phyloP scores from a whole-genome alignment of 192 early-diverging fungal genomes.

The Coemansia sp. region DNA sequence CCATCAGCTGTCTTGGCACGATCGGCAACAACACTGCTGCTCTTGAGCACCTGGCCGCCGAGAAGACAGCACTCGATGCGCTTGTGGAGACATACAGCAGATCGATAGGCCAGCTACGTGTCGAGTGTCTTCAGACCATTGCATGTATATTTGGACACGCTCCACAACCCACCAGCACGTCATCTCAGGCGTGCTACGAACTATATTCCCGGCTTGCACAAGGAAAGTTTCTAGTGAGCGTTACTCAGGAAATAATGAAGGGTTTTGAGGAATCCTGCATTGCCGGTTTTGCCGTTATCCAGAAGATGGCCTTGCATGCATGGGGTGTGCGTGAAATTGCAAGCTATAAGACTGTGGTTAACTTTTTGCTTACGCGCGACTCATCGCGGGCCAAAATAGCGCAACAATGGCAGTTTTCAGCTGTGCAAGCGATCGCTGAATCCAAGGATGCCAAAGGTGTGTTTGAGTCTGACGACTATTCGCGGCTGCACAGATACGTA shows the following conservation, averaged over 20 bases:
- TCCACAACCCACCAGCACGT: constrained; percentile 13
- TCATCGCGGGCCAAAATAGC: constrained; percentile 35
- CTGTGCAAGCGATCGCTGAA: constrained; percentile 33
- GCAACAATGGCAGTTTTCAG: constrained; percentile 51
- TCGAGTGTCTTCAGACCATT: constrained; percentile 45
- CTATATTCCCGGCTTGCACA: constrained; percentile 38
- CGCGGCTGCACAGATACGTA: constrained; percentile 29
- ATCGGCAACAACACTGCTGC: constrained; percentile 42
- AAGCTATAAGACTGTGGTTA: constrained; percentile 37
- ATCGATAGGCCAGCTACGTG: constrained; percentile 26
- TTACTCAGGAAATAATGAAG: constrained; percentile 51
- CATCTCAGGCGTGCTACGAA: constrained; percentile 47
- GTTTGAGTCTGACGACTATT: constrained; percentile 32
- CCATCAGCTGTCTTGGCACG: constrained; percentile 42
- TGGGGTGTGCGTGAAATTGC: constrained; percentile 52
- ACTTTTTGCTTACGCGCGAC: constrained; percentile 46
- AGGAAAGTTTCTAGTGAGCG: constrained; percentile 34
- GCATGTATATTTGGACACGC: constrained; percentile 47
- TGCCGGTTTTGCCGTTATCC: constrained; percentile 42
- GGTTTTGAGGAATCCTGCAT: constrained; percentile 51
- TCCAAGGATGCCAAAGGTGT: constrained; percentile 24
- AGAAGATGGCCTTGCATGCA: constrained; percentile 43
- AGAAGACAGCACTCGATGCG: constrained; percentile 36
- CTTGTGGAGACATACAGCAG: constrained; percentile 33
- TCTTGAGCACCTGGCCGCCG: constrained; percentile 36